Percentiles rank a stretch among this genome's conserved stretches.
Evolutionary conservation across 2,329 filamentous ascomycete genomes (phyloP).

Genomic region (Scleromitrula shiraiana): DNA sequence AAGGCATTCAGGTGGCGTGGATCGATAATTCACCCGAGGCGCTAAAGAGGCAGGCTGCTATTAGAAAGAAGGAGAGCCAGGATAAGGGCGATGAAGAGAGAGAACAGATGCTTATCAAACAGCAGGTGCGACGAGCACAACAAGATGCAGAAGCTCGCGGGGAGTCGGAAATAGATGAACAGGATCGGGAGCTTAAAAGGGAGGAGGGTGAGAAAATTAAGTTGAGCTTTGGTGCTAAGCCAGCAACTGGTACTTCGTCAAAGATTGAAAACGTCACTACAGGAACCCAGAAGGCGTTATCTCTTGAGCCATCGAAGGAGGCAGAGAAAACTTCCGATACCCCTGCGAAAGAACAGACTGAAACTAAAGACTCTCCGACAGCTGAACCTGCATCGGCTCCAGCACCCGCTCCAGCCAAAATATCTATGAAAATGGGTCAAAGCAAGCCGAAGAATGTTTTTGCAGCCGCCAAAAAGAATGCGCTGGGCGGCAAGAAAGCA

Average conservation of each 20-base stretch:
- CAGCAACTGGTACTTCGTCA: constrained; percentile 11
- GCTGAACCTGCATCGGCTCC: constrained; percentile 9
- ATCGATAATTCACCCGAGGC: constrained; percentile 88
- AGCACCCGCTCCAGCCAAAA: constrained; percentile 26
- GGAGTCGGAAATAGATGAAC: constrained; percentile 35
- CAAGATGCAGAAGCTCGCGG: constrained; percentile 44
- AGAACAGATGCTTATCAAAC: constrained; percentile 72
- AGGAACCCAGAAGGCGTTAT: background rate
- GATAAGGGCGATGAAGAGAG: constrained; percentile 87
- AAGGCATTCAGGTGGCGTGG: constrained; percentile 82
- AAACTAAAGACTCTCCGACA: background rate
- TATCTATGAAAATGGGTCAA: constrained; percentile 62
- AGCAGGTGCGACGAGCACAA: constrained; percentile 74
- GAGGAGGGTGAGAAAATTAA: constrained; percentile 70
- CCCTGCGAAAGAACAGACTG: background rate
- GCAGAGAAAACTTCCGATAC: background rate
- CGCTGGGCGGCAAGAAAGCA: constrained; percentile 57
- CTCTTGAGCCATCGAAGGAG: background rate
- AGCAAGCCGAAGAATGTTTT: constrained; percentile 74
- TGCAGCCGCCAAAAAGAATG: constrained; percentile 58
- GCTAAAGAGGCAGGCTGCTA: constrained; percentile 68
- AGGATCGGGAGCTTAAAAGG: constrained; percentile 45
- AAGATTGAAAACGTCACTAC: constrained; percentile 14
- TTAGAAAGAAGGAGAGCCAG: constrained; percentile 74
- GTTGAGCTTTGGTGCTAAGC: constrained; percentile 51